Evolutionary conservation across 129 eudicot species (phyloP).

Genomic region (Mikania micrantha): DNA sequence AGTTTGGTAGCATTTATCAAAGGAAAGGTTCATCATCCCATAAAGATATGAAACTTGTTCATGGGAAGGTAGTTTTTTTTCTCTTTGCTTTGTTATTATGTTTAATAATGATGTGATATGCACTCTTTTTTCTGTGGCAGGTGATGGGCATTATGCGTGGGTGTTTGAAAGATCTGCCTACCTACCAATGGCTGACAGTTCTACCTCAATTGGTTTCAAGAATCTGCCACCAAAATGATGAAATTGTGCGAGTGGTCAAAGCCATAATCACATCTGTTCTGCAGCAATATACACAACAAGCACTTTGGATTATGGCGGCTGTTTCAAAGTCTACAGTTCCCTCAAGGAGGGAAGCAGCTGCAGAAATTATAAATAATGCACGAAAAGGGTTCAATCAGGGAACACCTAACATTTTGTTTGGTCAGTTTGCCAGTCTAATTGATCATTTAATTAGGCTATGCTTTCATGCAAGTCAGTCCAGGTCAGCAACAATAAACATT

Average conservation of each 20-base stretch:
- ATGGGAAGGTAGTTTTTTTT: constrained; percentile 50
- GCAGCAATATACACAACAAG: constrained; percentile 85
- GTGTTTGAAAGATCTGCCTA: constrained; percentile 83
- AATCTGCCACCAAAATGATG: constrained; percentile 96
- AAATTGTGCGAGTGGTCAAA: constrained; percentile 70
- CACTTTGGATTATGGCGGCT: constrained; percentile 98
- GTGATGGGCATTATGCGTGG: constrained; percentile 82
- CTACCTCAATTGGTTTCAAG: constrained; percentile 93
- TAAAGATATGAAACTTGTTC: constrained; percentile 66
- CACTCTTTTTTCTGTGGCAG: constrained; percentile 34
- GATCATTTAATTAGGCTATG: constrained; percentile 89
- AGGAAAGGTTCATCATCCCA: constrained; percentile 50
- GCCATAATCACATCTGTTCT: constrained; percentile 79
- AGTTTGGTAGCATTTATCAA: constrained; percentile 76
- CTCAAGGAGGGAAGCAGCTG: constrained; percentile 89
- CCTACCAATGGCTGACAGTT: constrained; percentile 93
- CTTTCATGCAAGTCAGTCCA: constrained; percentile 88
- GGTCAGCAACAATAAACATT: constrained; percentile 68
- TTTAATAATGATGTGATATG: neutral
- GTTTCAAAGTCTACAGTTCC: constrained; percentile 94
- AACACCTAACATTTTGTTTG: constrained; percentile 54
- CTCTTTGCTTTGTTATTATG: neutral
- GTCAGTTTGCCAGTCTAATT: constrained; percentile 78
- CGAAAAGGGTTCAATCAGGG: constrained; percentile 58
- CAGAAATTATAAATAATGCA: constrained; percentile 87